phyloP scores from a whole-genome alignment of 164 flowering plant species.

The Stephania cephalantha region DNA sequence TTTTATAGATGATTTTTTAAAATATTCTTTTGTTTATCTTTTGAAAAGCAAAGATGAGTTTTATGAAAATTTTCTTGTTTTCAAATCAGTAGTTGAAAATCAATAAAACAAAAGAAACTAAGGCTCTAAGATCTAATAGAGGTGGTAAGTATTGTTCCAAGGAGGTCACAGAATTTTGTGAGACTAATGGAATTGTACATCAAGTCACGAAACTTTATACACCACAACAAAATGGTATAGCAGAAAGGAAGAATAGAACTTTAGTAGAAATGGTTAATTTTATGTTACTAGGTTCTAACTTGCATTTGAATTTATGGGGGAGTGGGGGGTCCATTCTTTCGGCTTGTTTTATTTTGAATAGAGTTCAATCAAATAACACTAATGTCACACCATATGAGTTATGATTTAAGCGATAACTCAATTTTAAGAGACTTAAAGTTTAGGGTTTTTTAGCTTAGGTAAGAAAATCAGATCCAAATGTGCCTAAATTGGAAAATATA shows the following conservation, averaged over 20 bases:
- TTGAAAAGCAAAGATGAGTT: too few relatives aligned
- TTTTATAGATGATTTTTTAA: too few relatives aligned
- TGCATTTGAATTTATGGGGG: conserved; percentile 11
- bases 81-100: too few relatives aligned
- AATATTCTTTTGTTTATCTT: too few relatives aligned
- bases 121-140: background rate
- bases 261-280: conserved; percentile 4
- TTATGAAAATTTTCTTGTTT: too few relatives aligned
- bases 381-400: background rate
- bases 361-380: background rate
- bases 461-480: too few relatives aligned
- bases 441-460: too few relatives aligned
- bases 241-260: conserved; percentile 1
- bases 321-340: background rate
- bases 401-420: background rate
- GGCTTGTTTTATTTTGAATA: conserved; percentile 8
- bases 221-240: conserved; percentile 11
- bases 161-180: conserved; percentile 10
- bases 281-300: background rate
- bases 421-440: too few relatives aligned
- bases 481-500: too few relatives aligned
- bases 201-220: conserved; percentile 1
- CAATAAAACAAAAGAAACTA: background rate
- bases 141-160: conserved; percentile 15
- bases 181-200: conserved; percentile 2